Conservation (phyloP, 2,329 filamentous ascomycete genomes). For the Polytolypa hystricis region DNA sequence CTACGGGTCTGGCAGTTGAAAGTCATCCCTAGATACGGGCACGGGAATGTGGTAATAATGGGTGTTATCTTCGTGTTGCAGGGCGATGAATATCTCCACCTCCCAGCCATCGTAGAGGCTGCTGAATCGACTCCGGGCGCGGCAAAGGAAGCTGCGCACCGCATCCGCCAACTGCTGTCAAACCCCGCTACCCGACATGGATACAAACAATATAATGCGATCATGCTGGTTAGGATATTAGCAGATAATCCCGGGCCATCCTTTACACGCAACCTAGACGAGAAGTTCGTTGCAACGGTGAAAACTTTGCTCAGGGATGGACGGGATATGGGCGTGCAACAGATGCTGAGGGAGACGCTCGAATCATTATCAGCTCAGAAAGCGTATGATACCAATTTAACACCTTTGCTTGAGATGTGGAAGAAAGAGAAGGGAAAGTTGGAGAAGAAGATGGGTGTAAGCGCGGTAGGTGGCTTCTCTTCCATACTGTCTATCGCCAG, state of each 20-base stretch:
- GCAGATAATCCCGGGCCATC: constrained; percentile 80
- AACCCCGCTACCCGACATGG: constrained; percentile 55
- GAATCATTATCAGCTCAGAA: constrained; percentile 65
- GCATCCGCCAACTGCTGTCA: constrained; percentile 72
- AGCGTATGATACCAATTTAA: constrained; percentile 61
- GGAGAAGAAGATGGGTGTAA: constrained; percentile 42
- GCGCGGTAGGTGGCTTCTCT: constrained; percentile 15
- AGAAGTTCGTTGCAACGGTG: constrained; percentile 65
- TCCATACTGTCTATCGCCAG: neutral
- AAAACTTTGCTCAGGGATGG: constrained; percentile 64
- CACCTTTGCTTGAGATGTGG: constrained; percentile 73
- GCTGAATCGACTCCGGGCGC: constrained; percentile 86
- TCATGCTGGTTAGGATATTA: constrained; percentile 90
- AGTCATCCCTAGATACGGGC: no score
- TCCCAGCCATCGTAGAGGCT: constrained; percentile 86
- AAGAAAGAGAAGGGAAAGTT: constrained; percentile 66
- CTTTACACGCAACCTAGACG: constrained; percentile 84
- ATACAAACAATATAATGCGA: constrained; percentile 82
- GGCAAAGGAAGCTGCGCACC: constrained; percentile 65
- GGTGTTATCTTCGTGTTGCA: constrained; percentile 28
- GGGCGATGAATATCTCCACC: constrained; percentile 83
- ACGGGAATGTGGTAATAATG: constrained; percentile 5
- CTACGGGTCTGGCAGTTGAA: neutral
- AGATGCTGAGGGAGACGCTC: constrained; percentile 79
- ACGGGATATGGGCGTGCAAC: constrained; percentile 64